phyloP scores from a whole-genome alignment of 257 asterid species.

The Nicotiana obtusifolia region DNA sequence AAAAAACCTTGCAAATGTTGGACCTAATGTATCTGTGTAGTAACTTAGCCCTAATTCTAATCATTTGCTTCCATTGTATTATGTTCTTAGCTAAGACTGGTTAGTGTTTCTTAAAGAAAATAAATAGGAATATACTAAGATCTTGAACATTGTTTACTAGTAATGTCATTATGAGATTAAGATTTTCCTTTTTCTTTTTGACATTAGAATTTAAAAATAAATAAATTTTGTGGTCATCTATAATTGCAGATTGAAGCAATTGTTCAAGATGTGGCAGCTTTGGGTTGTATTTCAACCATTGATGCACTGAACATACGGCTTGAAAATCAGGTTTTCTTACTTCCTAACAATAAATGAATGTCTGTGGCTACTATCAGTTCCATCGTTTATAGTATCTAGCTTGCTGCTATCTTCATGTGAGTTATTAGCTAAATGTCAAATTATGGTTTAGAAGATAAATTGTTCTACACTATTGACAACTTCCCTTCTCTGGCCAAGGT shows the following conservation, averaged over 20 bases:
- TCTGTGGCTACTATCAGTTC: not conserved
- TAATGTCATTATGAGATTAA: no score
- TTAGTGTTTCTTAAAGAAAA: not conserved
- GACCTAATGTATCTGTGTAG: not conserved
- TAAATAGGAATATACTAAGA: not conserved
- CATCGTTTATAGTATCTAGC: not conserved
- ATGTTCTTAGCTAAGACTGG: not conserved
- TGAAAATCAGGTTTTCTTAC: conserved; percentile 56
- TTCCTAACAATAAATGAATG: not conserved
- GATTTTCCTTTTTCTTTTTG: not conserved
- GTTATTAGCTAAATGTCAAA: not conserved
- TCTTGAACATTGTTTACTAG: not conserved
- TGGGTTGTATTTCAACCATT: conserved; percentile 59
- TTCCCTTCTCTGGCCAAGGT: not conserved
- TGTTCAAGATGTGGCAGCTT: conserved; percentile 65
- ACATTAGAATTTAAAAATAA: not conserved
- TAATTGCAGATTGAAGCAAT: conserved; percentile 70
- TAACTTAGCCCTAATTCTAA: not conserved
- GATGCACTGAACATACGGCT: conserved; percentile 57
- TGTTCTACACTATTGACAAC: not conserved
- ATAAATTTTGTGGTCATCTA: not conserved
- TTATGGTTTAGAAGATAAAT: not conserved
- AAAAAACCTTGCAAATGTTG: not conserved
- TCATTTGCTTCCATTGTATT: not conserved
- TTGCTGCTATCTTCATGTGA: not conserved